phyloP scores from a whole-genome alignment of 192 early-diverging fungal genomes.

The Diversispora epigaea region DNA sequence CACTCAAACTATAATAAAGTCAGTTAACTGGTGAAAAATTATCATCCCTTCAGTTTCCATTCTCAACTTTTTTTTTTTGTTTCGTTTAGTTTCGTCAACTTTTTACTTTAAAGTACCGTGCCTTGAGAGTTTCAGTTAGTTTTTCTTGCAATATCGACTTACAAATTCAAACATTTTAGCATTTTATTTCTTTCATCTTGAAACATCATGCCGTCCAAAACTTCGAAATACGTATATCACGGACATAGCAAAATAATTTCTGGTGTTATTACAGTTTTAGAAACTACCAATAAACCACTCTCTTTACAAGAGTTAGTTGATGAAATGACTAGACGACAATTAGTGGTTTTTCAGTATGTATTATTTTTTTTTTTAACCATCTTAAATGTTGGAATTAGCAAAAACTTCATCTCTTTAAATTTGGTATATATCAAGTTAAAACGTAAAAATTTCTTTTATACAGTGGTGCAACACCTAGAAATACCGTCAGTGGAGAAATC shows the following conservation, averaged over 20 bases:
- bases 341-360: constrained; percentile 34
- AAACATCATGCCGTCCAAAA: constrained; percentile 26
- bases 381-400: background rate
- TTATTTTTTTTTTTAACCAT: background rate
- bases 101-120: background rate
- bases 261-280: constrained; percentile 28
- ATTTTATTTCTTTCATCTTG: constrained; percentile 14
- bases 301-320: constrained; percentile 33
- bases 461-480: constrained; percentile 32
- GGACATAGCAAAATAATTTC: constrained; percentile 33
- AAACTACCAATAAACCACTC: constrained; percentile 24
- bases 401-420: background rate
- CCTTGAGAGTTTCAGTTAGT: background rate
- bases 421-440: background rate
- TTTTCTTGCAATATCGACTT: background rate
- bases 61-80: constrained; percentile 6
- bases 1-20: background rate
- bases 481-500: constrained; percentile 33
- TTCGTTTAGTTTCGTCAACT: background rate
- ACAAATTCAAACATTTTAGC: constrained; percentile 2
- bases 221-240: constrained; percentile 32
- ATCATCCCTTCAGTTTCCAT: constrained; percentile 13
- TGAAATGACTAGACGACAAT: constrained; percentile 31
- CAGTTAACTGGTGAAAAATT: background rate
- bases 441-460: background rate